Evolutionary conservation across 768 basidiomycete species (phyloP).

Genomic region (Mycena albidolilacea): DNA sequence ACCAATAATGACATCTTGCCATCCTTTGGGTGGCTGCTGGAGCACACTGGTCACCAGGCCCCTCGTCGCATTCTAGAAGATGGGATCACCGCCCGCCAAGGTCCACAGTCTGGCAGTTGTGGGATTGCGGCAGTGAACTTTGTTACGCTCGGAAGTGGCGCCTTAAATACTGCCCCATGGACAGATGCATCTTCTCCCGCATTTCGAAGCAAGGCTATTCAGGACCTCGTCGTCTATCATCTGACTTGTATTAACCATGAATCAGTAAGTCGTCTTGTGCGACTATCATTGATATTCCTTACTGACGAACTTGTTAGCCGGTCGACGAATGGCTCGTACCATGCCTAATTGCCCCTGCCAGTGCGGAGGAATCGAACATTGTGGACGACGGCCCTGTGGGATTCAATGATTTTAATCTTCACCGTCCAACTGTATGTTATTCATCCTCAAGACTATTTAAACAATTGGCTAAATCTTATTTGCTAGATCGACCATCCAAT

Average conservation of each 20-base stretch:
- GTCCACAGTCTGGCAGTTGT: constrained; percentile 23
- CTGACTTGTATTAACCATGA: neutral
- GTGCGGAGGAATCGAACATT: neutral
- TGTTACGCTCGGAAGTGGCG: neutral
- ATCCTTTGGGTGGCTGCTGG: neutral
- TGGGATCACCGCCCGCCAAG: neutral
- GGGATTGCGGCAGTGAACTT: constrained; percentile 26
- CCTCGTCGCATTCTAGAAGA: too few species aligned
- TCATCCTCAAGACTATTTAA: neutral
- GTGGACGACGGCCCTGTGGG: constrained; percentile 27
- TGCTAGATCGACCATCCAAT: constrained; percentile 30
- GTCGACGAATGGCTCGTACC: neutral
- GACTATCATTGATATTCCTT: neutral
- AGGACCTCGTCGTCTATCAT: constrained; percentile 21
- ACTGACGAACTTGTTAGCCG: neutral
- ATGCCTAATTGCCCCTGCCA: neutral
- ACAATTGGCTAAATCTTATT: neutral
- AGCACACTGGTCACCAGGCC: too few species aligned
- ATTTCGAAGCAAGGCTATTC: constrained; percentile 3
- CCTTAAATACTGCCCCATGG: neutral
- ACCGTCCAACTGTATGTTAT: constrained; percentile 27
- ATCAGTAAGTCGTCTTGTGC: neutral
- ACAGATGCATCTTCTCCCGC: neutral
- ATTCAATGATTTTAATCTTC: constrained; percentile 36
- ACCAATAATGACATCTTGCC: neutral